These are phyloP conservation scores for Lignosus rhinocerotis DNA, from an alignment of 1,284 basidiomycete species.

Conservation along the genomic window DNA sequence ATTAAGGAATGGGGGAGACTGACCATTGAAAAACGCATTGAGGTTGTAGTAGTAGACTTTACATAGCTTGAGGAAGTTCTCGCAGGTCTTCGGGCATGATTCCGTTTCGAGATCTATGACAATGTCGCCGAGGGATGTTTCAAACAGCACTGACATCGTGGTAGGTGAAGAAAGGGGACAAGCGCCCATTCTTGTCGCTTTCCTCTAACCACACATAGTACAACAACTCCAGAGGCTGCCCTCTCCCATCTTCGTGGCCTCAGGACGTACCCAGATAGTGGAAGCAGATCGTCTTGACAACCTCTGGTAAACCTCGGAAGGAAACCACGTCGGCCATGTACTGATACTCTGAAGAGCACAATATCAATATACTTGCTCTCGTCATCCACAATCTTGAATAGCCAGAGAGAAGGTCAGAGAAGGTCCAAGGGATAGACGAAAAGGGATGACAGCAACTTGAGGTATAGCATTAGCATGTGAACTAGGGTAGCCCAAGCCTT, in stretches of 20 bases:
- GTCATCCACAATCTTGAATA: not conserved
- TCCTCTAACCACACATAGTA: too few species aligned
- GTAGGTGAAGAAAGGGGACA: slow-evolving; percentile 11
- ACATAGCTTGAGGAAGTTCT: slow-evolving; percentile 97
- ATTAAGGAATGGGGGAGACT: slow-evolving; percentile 28
- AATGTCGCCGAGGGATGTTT: slow-evolving; percentile 94
- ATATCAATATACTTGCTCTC: too few species aligned
- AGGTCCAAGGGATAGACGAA: not conserved
- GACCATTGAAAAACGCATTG: slow-evolving; percentile 96
- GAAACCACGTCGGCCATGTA: too few species aligned
- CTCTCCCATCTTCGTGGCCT: too few species aligned
- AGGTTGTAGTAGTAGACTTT: slow-evolving; percentile 96
- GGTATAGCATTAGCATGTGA: slow-evolving; percentile 18
- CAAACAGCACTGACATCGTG: slow-evolving; percentile 90
- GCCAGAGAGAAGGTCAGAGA: too few species aligned
- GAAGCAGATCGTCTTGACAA: too few species aligned
- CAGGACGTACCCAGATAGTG: too few species aligned
- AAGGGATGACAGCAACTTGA: not conserved
- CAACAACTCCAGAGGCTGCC: too few species aligned
- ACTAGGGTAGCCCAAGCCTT: slow-evolving; percentile 4
- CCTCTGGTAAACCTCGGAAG: too few species aligned
- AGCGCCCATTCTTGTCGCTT: not conserved
- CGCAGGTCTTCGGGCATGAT: slow-evolving; percentile 83
- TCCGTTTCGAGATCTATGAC: slow-evolving; percentile 97
- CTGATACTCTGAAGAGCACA: too few species aligned